phyloP scores from a whole-genome alignment of 1,139 yeast genomes.

The Suhomyces bribrorum region DNA sequence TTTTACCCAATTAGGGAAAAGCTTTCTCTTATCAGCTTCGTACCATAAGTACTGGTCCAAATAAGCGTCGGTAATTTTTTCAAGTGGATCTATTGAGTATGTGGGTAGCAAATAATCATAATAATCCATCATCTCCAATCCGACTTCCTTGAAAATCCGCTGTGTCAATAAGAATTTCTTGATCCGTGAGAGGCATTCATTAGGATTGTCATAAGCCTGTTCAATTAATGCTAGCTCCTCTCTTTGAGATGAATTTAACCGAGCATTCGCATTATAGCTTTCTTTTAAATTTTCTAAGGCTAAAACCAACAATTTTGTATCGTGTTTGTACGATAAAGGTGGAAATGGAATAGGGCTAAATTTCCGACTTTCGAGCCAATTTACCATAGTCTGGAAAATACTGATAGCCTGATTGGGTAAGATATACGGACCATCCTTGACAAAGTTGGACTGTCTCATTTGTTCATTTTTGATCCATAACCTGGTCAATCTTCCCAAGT shows the following conservation, averaged over 20 bases:
- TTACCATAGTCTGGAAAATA: conserved; percentile 82
- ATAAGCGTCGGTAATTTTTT: conserved; percentile 95
- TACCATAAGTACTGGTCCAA: conserved; percentile 95
- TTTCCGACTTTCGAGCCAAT: conserved; percentile 86
- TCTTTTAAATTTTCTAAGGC: conserved; percentile 91
- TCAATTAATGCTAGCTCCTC: conserved; percentile 93
- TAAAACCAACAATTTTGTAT: conserved; percentile 81
- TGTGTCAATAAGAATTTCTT: conserved; percentile 84
- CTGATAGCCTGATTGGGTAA: conserved; percentile 87
- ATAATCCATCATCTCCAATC: conserved; percentile 89
- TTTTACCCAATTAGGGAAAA: conserved; percentile 95
- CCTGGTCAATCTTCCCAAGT: conserved; percentile 86
- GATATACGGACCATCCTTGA: conserved; percentile 85
- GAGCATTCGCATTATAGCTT: conserved; percentile 75
- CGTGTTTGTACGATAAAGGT: conserved; percentile 88
- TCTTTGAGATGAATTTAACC: conserved; percentile 83
- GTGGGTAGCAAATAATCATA: conserved; percentile 85
- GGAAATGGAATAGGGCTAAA: conserved; percentile 94
- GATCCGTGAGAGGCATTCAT: conserved; percentile 82
- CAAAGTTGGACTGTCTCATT: conserved; percentile 77
- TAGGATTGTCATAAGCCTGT: conserved; percentile 96
- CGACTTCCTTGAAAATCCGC: conserved; percentile 88
- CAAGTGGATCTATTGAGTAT: conserved; percentile 85
- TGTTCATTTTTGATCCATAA: conserved; percentile 93
- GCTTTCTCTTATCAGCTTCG: conserved; percentile 82